Evolutionary conservation across 163 green algal species (phyloP).

Genomic region (Trebouxia gelatinosa): DNA sequence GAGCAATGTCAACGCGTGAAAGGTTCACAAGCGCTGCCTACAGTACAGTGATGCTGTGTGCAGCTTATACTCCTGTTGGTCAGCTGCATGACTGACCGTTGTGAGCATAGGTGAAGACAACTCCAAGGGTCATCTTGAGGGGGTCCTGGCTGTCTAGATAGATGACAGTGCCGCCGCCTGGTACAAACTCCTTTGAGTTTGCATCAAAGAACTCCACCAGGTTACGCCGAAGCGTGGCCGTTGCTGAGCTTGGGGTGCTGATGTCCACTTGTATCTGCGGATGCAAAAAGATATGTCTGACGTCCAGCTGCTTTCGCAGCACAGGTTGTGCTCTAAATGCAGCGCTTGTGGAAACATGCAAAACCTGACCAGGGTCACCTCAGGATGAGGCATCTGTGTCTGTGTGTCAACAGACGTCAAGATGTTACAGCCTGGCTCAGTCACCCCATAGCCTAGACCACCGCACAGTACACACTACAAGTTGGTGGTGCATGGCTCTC

Average conservation of each 20-base stretch:
- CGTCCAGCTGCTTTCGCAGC: not conserved
- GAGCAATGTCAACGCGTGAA: not conserved
- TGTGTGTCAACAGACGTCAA: too few species aligned
- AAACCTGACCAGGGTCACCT: not conserved
- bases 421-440: too few species aligned
- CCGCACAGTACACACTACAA: too few species aligned
- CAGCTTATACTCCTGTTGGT: not conserved
- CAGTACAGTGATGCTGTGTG: not conserved
- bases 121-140: slow-evolving; percentile 37
- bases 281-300: not conserved
- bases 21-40: not conserved
- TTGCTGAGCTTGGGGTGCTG: slow-evolving; percentile 22
- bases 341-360: too few species aligned
- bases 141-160: slow-evolving; percentile 28
- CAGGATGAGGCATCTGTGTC: not conserved
- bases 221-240: slow-evolving; percentile 29
- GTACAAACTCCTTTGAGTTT: slow-evolving; percentile 33
- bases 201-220: slow-evolving; percentile 35
- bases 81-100: slow-evolving; percentile 37
- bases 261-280: slow-evolving; percentile 43
- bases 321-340: not conserved
- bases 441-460: too few species aligned
- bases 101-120: slow-evolving; percentile 30
- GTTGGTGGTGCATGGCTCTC: too few species aligned
- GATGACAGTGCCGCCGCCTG: slow-evolving; percentile 29